phyloP scores from a whole-genome alignment of 148 eudicot genomes.

The Limonium bicolor region DNA sequence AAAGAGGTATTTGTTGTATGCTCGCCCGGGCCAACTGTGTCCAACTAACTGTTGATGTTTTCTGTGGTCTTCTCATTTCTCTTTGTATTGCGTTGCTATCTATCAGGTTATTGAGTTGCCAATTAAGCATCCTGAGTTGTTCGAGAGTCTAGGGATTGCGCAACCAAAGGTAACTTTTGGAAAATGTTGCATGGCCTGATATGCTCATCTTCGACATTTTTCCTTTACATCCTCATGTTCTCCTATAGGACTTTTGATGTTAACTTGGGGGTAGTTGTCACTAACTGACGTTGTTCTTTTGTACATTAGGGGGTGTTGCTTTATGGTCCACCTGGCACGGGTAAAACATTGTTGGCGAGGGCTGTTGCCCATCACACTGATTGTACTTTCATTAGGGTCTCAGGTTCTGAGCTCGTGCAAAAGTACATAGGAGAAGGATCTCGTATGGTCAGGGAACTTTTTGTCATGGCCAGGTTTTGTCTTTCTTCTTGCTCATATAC shows the following conservation, averaged over 20 bases:
- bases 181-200: neutral
- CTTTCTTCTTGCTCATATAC: neutral
- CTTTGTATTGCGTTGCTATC: neutral
- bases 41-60: neutral
- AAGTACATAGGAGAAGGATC: constrained; percentile 86
- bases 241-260: neutral
- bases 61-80: no score
- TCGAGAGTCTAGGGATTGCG: constrained; percentile 83
- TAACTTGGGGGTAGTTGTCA: neutral
- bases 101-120: constrained; percentile 76
- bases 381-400: constrained; percentile 88
- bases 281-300: neutral
- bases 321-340: constrained; percentile 95
- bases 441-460: constrained; percentile 78
- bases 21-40: neutral
- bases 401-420: constrained; percentile 89
- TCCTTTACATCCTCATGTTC: neutral
- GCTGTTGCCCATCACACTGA: constrained; percentile 95
- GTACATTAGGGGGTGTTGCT: constrained; percentile 69
- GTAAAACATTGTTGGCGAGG: constrained; percentile 80
- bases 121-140: constrained; percentile 66
- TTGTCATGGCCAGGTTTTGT: constrained; percentile 75
- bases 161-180: constrained; percentile 49
- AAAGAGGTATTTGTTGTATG: constrained; percentile 36
- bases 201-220: neutral